These are phyloP conservation scores for Russula earlei DNA, from an alignment of 768 basidiomycete genomes.

Conservation along the genomic window DNA sequence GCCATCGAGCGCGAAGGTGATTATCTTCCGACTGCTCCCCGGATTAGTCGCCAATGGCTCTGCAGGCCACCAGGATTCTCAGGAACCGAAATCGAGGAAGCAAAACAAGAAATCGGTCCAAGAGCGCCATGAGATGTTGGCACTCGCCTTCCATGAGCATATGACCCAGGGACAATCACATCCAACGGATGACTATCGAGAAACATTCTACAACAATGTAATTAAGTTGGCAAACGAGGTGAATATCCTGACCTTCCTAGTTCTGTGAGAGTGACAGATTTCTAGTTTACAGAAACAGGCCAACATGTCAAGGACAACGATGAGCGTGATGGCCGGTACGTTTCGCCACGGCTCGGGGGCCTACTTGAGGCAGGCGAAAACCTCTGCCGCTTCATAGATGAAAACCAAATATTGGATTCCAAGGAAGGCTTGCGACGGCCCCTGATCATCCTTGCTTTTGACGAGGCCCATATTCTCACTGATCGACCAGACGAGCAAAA, in stretches of 20 bases:
- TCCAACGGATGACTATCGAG: background rate
- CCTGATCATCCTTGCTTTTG: background rate
- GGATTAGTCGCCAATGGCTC: too few relatives aligned
- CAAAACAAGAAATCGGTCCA: too few relatives aligned
- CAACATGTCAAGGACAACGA: too few relatives aligned
- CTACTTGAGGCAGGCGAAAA: background rate
- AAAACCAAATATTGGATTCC: background rate
- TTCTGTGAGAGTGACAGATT: background rate
- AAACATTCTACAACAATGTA: background rate
- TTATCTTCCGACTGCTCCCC: too few relatives aligned
- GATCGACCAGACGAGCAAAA: background rate
- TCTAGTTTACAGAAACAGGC: too few relatives aligned
- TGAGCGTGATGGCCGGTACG: too few relatives aligned
- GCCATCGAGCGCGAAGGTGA: too few relatives aligned
- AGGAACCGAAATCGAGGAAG: too few relatives aligned
- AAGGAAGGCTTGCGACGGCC: background rate
- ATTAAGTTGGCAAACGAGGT: background rate
- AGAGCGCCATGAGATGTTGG: background rate
- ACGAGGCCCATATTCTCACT: background rate
- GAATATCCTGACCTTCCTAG: background rate
- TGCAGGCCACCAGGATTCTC: too few relatives aligned
- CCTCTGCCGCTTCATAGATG: too few relatives aligned
- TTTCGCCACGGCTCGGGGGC: background rate
- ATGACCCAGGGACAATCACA: background rate
- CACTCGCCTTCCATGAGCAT: background rate